A percentile compares a stretch with the other conserved stretches of the same genome.
Evolutionary conservation across 2,329 filamentous ascomycete genomes (phyloP).

Genomic region (Davidsoniella australis): DNA sequence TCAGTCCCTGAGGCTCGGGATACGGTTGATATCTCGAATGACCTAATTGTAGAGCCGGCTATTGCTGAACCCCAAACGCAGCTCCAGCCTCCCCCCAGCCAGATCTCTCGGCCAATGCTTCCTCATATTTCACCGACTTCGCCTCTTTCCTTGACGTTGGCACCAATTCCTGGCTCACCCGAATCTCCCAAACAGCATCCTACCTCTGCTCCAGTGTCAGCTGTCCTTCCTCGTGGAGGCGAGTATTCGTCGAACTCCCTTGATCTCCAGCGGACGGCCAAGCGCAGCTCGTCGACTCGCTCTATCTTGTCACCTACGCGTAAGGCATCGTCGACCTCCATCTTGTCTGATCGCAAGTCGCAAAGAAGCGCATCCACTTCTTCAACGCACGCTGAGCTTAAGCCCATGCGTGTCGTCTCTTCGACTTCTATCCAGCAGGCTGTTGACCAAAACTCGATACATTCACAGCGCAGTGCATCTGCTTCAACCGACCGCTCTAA

Average conservation of each 20-base stretch:
- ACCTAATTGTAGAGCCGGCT: too few relatives aligned
- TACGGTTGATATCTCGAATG: too few relatives aligned
- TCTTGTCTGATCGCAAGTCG: background rate
- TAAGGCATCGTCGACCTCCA: background rate
- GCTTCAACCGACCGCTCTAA: conserved; percentile 7
- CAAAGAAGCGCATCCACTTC: background rate
- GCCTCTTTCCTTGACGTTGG: background rate
- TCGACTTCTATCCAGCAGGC: background rate
- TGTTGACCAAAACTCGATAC: too few relatives aligned
- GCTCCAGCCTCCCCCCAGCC: too few relatives aligned
- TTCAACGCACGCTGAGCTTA: background rate
- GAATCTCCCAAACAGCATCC: conserved; percentile 1
- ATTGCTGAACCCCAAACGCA: too few relatives aligned
- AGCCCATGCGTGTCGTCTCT: background rate
- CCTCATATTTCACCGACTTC: too few relatives aligned
- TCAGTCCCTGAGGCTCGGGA: background rate
- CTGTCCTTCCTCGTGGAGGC: background rate
- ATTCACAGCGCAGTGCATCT: conserved; percentile 6
- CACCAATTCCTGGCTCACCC: conserved; percentile 10
- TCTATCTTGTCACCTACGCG: background rate
- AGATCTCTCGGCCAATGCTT: too few relatives aligned
- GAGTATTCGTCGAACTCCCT: conserved; percentile 4
- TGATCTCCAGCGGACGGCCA: conserved; percentile 1
- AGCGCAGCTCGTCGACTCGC: conserved; percentile 1
- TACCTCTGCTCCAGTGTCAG: background rate